Evolutionary conservation across 441 rosid species (phyloP), one percentile per base, ranked within the genome.

Genomic region (Euphorbia celastroides): DNA sequence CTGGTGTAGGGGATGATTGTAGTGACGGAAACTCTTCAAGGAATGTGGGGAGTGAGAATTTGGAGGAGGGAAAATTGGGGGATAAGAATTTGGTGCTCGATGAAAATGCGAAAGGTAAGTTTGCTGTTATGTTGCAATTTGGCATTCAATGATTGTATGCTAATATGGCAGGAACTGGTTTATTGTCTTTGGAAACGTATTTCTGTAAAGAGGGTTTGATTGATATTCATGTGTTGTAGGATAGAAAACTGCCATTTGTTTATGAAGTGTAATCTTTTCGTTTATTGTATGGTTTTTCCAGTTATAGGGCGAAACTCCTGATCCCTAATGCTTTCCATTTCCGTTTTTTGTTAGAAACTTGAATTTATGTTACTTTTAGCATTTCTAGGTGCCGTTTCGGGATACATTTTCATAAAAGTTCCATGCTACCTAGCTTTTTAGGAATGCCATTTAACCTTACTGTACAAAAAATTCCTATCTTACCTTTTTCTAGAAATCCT

Each of bases 41-140:
- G 60, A 70, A 69, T 52, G 57, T 42, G 13, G 74, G 50, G 41
- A 67, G 27, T 70, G 84, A 81, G 74, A 73, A 66, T 62, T 48
- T 41, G 13, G 82, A 73, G 58, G 87, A 78, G 61, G 64, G 70
- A 67, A 81, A 81, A 69, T 57, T 74, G 59, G 82, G 73, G 59
- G 79, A 78, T 51, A 75, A 78, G 60, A 64, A 67, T 19, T 71
- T 61, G 11, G 66, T 66, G 51, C 26, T 63, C 32, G 57, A 74
- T 34, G 83, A 76, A 62, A 84, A 85, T 48, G 72, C 77, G 72
- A 82, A 70, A 82, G 93, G 93, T 84, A 41, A 70, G 20, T 44
- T 17, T 66, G 59, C 19, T 52, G 2, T 3, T 69, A 38, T 31
- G 20, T 30, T 61, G 17, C 52, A 2, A 23, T n/a, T 6, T 59